phyloP scores from a whole-genome alignment of 768 basidiomycete species.

The Phanerochaete carnosa region DNA sequence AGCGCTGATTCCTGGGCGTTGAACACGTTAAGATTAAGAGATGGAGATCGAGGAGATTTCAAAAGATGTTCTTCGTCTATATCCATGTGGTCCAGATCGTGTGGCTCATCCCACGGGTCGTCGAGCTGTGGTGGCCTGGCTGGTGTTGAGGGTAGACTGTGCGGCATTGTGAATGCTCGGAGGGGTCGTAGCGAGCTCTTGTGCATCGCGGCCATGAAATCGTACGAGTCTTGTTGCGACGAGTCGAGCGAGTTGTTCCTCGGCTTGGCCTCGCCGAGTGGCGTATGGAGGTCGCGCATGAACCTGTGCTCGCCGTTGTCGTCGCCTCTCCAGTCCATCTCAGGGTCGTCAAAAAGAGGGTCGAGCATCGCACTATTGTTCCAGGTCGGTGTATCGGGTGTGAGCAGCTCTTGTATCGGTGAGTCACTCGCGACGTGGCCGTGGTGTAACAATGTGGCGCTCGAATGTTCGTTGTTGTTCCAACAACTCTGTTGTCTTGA shows the following conservation, averaged over 20 bases:
- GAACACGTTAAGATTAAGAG: not conserved
- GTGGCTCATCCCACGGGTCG: slow-evolving; percentile 1
- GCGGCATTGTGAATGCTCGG: slow-evolving; percentile 4
- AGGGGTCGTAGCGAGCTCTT: not conserved
- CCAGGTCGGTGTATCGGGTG: slow-evolving; percentile 3
- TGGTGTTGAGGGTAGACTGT: not conserved
- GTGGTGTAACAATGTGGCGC: not conserved
- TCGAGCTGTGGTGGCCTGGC: not conserved
- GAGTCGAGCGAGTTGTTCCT: slow-evolving; percentile 9
- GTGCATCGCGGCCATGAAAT: not conserved
- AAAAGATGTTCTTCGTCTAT: not conserved
- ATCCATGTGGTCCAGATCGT: slow-evolving; percentile 1
- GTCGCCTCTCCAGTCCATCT: slow-evolving; percentile 6
- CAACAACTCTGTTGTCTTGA: slow-evolving; percentile 6
- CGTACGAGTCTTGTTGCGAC: not conserved
- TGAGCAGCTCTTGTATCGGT: slow-evolving; percentile 1
- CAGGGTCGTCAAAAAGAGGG: not conserved
- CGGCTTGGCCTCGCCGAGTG: not conserved
- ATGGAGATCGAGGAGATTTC: slow-evolving; percentile 1
- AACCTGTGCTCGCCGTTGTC: not conserved
- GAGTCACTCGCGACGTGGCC: not conserved
- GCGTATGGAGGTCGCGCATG: not conserved
- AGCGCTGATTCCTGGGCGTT: not conserved
- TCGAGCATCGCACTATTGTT: not conserved
- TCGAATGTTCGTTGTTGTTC: not conserved